Base-by-base conservation (phyloP, 805 yeast genomes). In the Metschnikowia anglica region DNA sequence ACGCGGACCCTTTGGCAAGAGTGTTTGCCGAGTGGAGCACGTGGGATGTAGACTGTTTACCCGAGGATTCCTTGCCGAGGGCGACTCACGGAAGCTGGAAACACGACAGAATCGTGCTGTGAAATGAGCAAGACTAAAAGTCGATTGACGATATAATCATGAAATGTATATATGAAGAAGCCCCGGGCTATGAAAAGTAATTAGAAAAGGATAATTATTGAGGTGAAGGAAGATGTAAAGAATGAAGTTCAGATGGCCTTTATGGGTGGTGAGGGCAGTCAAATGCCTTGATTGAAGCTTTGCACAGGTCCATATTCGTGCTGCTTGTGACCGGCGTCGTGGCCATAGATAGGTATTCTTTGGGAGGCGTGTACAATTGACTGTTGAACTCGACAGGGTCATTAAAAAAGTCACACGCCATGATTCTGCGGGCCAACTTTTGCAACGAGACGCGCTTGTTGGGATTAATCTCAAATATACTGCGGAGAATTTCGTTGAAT, bases 401-500 rank as follows among this genome's bases (percentile, higher is more conserved):
- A 23, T 49, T 44, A 48, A 65, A 69, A 47, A 69, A 65, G 43
- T 69, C 65, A 33, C 61, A 53, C 21, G 29, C 48, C 4, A 65
- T 49, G 4, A 77, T 56, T 44, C 70, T 72, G 5, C 60, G 54
- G 43, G 72, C 61, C 48, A 77, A 65, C 17, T 63, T 61, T 26
- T 61, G 54, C 40, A 77, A 62, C 11, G 62, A 46, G 3, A 74
- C 68, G 50, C 83, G 66, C 23, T 68, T 72, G 60, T 71, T 69
- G 3, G 83, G 82, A 50, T 75, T 69, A 33, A 77, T 54, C 34
- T 55, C 54, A 41, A 77, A 67, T 20, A 77, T 72, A 43, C 62
- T 62, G 34, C 61, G 59, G 34, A 87, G 62, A 34, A 88, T 65
- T 3, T 59, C 49, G 55, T 75, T 81, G 41, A 88, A 70, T 48